A percentile compares a stretch with the other conserved stretches of the same genome.
Evolutionary conservation across 306 rosid species (phyloP).

Genomic region (Quercus suber): DNA sequence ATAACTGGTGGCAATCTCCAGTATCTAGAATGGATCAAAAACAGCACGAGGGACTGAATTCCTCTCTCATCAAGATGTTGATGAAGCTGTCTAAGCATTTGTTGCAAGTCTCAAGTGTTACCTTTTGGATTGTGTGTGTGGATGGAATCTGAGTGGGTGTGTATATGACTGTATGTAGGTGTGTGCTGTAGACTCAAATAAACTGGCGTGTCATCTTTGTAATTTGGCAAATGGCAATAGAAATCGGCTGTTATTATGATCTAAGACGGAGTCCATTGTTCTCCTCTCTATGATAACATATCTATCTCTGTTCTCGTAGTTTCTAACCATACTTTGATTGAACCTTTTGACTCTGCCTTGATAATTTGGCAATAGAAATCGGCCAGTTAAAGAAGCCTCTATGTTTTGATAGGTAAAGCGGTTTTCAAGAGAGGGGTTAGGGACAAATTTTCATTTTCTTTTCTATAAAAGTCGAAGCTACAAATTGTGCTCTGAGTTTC

Average conservation of each 20-base stretch:
- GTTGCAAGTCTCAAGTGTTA: not conserved
- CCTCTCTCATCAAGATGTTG: conserved; percentile 19
- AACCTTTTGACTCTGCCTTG: not conserved
- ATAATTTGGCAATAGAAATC: not conserved
- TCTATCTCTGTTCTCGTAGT: not conserved
- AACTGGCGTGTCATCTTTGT: conserved; percentile 14
- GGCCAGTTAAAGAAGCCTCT: no score
- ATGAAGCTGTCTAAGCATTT: not conserved
- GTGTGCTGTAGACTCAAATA: not conserved
- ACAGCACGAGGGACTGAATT: conserved; percentile 80
- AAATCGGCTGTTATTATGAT: not conserved
- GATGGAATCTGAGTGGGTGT: not conserved
- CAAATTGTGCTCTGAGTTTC: no score
- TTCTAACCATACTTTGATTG: not conserved
- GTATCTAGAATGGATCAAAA: conserved; percentile 84
- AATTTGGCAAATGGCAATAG: conserved; percentile 16
- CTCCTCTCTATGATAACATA: not conserved
- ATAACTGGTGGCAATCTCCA: conserved; percentile 73
- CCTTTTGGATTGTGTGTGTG: conserved; percentile 18
- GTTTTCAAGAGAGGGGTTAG: no score
- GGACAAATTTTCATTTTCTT: no score
- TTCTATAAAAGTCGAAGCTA: no score
- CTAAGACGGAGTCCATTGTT: not conserved
- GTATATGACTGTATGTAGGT: not conserved
- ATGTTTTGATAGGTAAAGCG: no score